phyloP scores from a whole-genome alignment of 2,329 filamentous ascomycete genomes.

The Fusarium illudens region DNA sequence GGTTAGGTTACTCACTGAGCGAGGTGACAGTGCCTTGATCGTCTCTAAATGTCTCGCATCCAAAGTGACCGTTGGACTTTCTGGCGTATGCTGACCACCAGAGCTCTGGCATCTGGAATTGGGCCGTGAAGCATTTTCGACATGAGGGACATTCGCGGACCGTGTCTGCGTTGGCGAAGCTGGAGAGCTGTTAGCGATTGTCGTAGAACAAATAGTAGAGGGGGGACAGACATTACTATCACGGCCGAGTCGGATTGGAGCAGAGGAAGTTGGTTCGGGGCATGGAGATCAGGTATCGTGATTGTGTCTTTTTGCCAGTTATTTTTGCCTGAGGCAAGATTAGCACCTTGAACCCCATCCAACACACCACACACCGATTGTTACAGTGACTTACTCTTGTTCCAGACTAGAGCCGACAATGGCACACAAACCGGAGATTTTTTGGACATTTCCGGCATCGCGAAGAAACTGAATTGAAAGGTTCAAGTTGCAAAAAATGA shows the following conservation, averaged over 20 bases:
- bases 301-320: neutral
- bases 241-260: slow-evolving; percentile 12
- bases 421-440: neutral
- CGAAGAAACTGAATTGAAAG: neutral
- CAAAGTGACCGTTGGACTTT: slow-evolving; percentile 53
- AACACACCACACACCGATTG: neutral
- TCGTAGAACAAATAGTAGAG: rapidly evolving
- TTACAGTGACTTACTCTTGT: slow-evolving; percentile 19
- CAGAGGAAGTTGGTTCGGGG: neutral
- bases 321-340: neutral
- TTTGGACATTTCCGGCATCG: neutral
- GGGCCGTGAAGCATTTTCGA: slow-evolving; percentile 30
- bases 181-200: neutral
- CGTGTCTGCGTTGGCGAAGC: slow-evolving; percentile 44
- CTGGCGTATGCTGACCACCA: slow-evolving; percentile 49
- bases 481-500: neutral
- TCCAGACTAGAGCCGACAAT: slow-evolving; percentile 1
- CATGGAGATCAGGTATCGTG: neutral
- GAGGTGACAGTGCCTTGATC: neutral
- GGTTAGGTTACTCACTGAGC: neutral
- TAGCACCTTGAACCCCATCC: neutral
- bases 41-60: slow-evolving; percentile 45
- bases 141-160: slow-evolving; percentile 44
- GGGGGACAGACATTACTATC: neutral
- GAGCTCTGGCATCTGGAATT: slow-evolving; percentile 26